A percentile compares a stretch with the other conserved stretches of the same genome.
Conservation (phyloP, 306 rosid genomes). For the Oxytropis ochrocephala region DNA sequence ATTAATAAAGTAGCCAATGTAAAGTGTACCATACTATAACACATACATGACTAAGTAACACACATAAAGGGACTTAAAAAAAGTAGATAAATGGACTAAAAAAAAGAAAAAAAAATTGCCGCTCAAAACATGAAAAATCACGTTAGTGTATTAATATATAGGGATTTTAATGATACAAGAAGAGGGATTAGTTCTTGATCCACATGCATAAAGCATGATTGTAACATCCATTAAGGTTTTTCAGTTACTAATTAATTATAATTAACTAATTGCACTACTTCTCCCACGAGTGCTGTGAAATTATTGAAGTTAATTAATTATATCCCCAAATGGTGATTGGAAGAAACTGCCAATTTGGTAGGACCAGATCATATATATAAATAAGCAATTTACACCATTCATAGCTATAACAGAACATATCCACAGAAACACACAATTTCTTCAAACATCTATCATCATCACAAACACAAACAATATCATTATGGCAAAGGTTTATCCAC, state of each 20-base stretch:
- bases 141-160: no score
- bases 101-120: no score
- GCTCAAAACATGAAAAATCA: no score
- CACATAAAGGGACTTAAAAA: no score
- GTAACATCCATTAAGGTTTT: conserved; percentile 5
- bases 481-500: conserved; percentile 43
- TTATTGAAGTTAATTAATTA: neutral
- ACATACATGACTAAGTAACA: no score
- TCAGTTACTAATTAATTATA: neutral
- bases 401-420: no score
- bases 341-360: conserved; percentile 3
- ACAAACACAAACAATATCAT: neutral
- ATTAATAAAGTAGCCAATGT: no score
- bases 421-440: no score
- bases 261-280: conserved; percentile 4
- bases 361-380: conserved; percentile 14
- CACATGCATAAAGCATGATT: conserved; percentile 10
- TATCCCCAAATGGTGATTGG: neutral
- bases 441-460: neutral
- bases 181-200: conserved; percentile 14
- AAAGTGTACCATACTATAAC: no score
- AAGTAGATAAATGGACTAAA: no score
- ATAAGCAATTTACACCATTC: neutral
- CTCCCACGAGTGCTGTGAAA: conserved; percentile 11
- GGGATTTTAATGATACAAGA: neutral